Percentiles rank a stretch among this genome's conserved stretches.
Evolutionary conservation across 495 filamentous ascomycete genomes (phyloP).

Genomic region (Aspergillus cristatus): DNA sequence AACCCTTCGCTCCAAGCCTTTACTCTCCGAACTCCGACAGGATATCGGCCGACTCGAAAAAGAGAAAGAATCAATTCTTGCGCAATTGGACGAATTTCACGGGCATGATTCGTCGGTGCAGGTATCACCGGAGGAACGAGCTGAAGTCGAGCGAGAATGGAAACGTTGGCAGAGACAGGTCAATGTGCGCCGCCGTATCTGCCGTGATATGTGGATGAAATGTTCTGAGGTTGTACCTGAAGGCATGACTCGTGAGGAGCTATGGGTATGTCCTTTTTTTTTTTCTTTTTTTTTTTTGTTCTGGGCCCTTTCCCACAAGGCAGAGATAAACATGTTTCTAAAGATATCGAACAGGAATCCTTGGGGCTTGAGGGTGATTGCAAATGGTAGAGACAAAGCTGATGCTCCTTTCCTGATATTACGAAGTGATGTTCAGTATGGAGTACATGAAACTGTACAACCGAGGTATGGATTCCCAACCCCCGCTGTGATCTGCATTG

Average conservation of each 20-base stretch:
- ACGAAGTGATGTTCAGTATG: too few relatives aligned
- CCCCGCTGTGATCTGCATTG: too few relatives aligned
- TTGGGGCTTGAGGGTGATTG: conserved; percentile 32
- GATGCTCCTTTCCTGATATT: background rate
- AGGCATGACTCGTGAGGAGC: conserved; percentile 33
- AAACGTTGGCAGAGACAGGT: conserved; percentile 42
- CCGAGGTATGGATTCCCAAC: too few relatives aligned
- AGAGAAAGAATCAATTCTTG: conserved; percentile 33
- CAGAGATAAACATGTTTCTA: background rate
- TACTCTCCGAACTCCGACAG: conserved; percentile 41
- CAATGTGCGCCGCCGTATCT: conserved; percentile 39
- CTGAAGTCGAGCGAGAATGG: conserved; percentile 39
- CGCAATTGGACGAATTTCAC: conserved; percentile 29
- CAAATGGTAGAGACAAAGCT: conserved; percentile 12
- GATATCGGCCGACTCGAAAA: conserved; percentile 36
- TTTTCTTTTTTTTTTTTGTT: too few relatives aligned
- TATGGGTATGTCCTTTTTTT: conserved; percentile 38
- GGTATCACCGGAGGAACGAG: conserved; percentile 39
- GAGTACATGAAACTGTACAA: too few relatives aligned
- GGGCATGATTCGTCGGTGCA: conserved; percentile 14
- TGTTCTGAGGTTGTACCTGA: conserved; percentile 40
- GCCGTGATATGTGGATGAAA: conserved; percentile 40
- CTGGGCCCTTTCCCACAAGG: background rate
- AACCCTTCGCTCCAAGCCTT: conserved; percentile 38
- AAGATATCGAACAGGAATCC: conserved; percentile 22